Percentiles rank a stretch among this genome's conserved stretches.
These are phyloP conservation scores for Pachysandra terminalis DNA, from an alignment of 164 flowering plant genomes.

Conservation along the genomic window DNA sequence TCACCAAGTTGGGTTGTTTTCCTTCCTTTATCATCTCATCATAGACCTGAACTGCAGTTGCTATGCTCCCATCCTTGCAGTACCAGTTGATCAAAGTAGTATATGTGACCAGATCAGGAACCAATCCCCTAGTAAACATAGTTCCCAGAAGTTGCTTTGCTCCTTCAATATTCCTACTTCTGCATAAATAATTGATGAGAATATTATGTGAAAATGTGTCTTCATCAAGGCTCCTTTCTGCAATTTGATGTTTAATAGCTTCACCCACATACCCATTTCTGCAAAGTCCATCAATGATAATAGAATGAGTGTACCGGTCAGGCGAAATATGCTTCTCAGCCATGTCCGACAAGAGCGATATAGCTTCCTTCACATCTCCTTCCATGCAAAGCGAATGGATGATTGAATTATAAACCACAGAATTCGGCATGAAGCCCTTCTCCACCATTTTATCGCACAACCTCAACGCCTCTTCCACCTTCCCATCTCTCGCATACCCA, in stretches of 20 bases:
- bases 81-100: constrained; percentile 38
- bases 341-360: constrained; percentile 36
- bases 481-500: constrained; percentile 38
- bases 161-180: constrained; percentile 19
- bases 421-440: constrained; percentile 33
- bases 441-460: constrained; percentile 42
- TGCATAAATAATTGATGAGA: constrained; percentile 34
- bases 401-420: constrained; percentile 37
- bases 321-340: constrained; percentile 27
- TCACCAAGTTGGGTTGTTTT: constrained; percentile 28
- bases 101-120: constrained; percentile 39
- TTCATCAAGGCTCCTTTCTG: constrained; percentile 21
- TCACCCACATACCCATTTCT: constrained; percentile 30
- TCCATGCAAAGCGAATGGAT: constrained; percentile 38
- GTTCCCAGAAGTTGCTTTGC: constrained; percentile 35
- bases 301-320: constrained; percentile 36
- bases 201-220: constrained; percentile 34
- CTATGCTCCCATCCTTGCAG: constrained; percentile 32
- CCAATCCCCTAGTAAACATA: constrained; percentile 34
- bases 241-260: constrained; percentile 27
- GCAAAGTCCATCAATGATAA: constrained; percentile 32
- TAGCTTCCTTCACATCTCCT: constrained; percentile 44
- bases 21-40: constrained; percentile 26
- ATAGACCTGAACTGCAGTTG: constrained; percentile 33
- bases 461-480: constrained; percentile 30